phyloP scores from a whole-genome alignment of 176 grass and related monocot species.

The Olyra latifolia region DNA sequence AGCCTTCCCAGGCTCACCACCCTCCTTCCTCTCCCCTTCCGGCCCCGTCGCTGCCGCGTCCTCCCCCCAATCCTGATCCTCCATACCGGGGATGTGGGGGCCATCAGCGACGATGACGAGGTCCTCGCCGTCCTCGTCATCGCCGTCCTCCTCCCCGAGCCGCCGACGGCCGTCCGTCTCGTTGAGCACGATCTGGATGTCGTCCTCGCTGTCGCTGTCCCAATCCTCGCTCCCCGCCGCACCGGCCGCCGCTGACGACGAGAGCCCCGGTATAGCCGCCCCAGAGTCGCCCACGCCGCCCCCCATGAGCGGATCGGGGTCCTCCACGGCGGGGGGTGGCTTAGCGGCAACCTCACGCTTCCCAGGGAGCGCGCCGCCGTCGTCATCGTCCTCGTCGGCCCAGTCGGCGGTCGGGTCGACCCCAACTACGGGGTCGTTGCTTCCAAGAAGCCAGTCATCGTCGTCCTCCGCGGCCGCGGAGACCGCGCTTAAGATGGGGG shows the following conservation, averaged over 20 bases:
- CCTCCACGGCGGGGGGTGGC: conserved; percentile 8
- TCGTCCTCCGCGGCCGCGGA: background rate
- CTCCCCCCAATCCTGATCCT: conserved; percentile 92
- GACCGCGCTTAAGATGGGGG: background rate
- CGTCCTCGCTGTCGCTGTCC: conserved; percentile 97
- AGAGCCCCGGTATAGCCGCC: conserved; percentile 76
- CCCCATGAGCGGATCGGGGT: conserved; percentile 50
- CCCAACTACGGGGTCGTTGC: conserved; percentile 40
- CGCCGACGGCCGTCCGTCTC: conserved; percentile 59
- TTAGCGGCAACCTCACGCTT: conserved; percentile 46
- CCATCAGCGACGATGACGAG: conserved; percentile 77
- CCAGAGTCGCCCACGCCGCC: conserved; percentile 41
- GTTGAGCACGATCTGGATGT: conserved; percentile 96
- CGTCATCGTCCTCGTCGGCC: conserved; percentile 59
- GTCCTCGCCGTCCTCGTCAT: conserved; percentile 78
- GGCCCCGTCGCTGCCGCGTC: conserved; percentile 35
- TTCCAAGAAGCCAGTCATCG: conserved; percentile 78
- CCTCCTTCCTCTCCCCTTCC: conserved; percentile 81
- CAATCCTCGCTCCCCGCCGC: conserved; percentile 68
- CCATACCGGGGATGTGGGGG: conserved; percentile 64
- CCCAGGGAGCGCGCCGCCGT: background rate
- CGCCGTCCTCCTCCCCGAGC: conserved; percentile 62
- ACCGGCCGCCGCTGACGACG: conserved; percentile 28
- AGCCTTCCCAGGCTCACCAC: conserved; percentile 51
- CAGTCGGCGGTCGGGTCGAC: conserved; percentile 71